phyloP scores from a whole-genome alignment of 2,329 filamentous ascomycete genomes.

The Fusarium dlaminii region DNA sequence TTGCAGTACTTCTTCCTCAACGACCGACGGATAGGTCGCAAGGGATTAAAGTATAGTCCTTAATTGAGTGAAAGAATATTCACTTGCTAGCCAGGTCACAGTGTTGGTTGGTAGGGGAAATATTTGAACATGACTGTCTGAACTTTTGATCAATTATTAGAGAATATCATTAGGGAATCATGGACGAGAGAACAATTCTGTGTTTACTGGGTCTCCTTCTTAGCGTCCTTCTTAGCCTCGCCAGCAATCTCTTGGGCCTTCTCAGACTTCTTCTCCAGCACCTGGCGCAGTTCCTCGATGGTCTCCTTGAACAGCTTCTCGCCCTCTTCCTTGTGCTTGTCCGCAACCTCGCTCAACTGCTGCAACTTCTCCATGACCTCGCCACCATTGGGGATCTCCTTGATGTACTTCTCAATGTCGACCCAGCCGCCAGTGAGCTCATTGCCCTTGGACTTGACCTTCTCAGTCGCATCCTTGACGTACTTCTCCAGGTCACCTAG shows the following conservation, averaged over 20 bases:
- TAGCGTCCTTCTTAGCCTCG: constrained; percentile 60
- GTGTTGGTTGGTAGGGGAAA: no score
- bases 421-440: constrained; percentile 52
- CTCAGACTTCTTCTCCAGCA: constrained; percentile 68
- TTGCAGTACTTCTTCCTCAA: constrained; percentile 54
- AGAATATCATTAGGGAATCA: constrained; percentile 13
- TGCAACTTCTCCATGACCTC: constrained; percentile 73
- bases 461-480: constrained; percentile 44
- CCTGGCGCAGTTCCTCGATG: constrained; percentile 70
- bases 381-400: constrained; percentile 70
- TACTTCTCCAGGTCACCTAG: constrained; percentile 54
- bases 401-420: constrained; percentile 69
- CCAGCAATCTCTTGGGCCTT: constrained; percentile 68
- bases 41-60: constrained; percentile 24
- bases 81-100: background rate
- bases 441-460: constrained; percentile 59
- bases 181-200: constrained; percentile 13
- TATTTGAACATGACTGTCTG: background rate
- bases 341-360: constrained; percentile 70
- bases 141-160: constrained; percentile 25
- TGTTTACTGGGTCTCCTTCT: constrained; percentile 56
- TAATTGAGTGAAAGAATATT: background rate
- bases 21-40: constrained; percentile 23
- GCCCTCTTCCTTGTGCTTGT: constrained; percentile 75
- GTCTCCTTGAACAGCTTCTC: constrained; percentile 76